Base-by-base conservation (phyloP, 1,284 basidiomycete genomes). In the Papiliotrema laurentii region DNA sequence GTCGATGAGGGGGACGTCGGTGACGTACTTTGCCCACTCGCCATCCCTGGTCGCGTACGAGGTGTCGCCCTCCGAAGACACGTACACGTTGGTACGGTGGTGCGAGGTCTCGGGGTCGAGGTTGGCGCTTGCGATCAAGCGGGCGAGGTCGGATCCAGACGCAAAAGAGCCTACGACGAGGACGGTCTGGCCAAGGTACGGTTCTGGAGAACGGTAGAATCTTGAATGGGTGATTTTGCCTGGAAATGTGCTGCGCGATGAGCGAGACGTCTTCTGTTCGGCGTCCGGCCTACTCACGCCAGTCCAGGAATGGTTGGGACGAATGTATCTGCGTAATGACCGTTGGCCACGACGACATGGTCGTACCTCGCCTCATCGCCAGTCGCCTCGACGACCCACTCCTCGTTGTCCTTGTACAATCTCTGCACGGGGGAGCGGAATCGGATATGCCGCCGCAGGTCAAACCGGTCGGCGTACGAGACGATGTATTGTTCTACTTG, bases 161-260 rank as follows among this genome's bases (percentile, higher is more conserved):
- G 74, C 74, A n/a, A 69, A 72, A 26, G 76, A 77, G 5, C 79
- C 79, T 6, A 80, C 74, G 0, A 80, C 75, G 21, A 80, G 64
- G 5, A 80, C 72, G 1, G 61, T 73, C 59, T 75, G 55, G 16
- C 58, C 63, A 36, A 70, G 19, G 48, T 59, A 64, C 14, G 59
- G 53, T 0, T 64, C 49, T 0, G 77, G 72, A 3, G 60, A 60
- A 14, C 76, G 65, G 53, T 75, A 80, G 73, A 73, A 78, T 7
- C 76, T 63, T 0, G 72, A 71, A 58, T 80, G 79, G 25, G 73
- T 19, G 5, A 79, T 56, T 33, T 64, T 28, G 4, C 77, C 76
- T 1, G 50, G 47, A 47, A 75, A 80, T 0, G 56, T 44, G 24
- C 65, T 66, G 47, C 6, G 5, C 37, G 4, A 22, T 27, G n/a